These are phyloP conservation scores for Byssochlamys sp. DNA, from an alignment of 2,329 filamentous ascomycete species.

Conservation along the genomic window DNA sequence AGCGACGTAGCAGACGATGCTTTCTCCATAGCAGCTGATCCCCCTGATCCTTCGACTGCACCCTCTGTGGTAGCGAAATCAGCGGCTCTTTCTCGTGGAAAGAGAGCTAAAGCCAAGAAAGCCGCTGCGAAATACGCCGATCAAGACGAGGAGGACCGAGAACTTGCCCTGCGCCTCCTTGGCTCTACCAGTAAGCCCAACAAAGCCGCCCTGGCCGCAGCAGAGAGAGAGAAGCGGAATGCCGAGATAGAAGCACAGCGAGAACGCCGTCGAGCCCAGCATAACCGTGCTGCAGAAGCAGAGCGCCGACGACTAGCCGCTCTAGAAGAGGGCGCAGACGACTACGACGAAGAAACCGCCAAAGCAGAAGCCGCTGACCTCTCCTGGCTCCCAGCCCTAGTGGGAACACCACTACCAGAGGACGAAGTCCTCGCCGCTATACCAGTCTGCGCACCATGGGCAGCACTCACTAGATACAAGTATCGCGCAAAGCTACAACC, in stretches of 20 bases:
- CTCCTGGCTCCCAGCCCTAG: constrained; percentile 55
- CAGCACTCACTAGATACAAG: constrained; percentile 60
- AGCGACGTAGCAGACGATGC: constrained; percentile 6
- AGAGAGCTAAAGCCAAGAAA: constrained; percentile 76
- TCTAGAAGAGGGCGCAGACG: constrained; percentile 49
- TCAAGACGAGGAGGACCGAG: constrained; percentile 88
- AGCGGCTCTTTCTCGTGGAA: constrained; percentile 50
- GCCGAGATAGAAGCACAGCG: constrained; percentile 62
- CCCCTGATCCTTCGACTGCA: constrained; percentile 11
- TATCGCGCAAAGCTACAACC: constrained; percentile 95
- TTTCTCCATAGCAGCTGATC: constrained; percentile 9
- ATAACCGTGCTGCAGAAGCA: constrained; percentile 61
- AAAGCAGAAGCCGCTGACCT: constrained; percentile 40
- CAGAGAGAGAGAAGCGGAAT: constrained; percentile 58
- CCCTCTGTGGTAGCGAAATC: constrained; percentile 10
- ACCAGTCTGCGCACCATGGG: constrained; percentile 55
- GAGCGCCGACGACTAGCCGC: constrained; percentile 57
- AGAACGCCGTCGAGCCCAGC: constrained; percentile 69
- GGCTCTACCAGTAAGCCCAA: constrained; percentile 55
- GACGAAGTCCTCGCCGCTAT: constrained; percentile 62
- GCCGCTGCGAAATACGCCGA: constrained; percentile 80
- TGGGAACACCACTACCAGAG: constrained; percentile 66
- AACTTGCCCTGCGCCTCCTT: constrained; percentile 74
- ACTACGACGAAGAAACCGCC: constrained; percentile 46
- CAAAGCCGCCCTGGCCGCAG: constrained; percentile 51